These are phyloP conservation scores for Talaromyces stipitatus DNA, from an alignment of 495 filamentous ascomycete genomes.

Conservation along the genomic window DNA sequence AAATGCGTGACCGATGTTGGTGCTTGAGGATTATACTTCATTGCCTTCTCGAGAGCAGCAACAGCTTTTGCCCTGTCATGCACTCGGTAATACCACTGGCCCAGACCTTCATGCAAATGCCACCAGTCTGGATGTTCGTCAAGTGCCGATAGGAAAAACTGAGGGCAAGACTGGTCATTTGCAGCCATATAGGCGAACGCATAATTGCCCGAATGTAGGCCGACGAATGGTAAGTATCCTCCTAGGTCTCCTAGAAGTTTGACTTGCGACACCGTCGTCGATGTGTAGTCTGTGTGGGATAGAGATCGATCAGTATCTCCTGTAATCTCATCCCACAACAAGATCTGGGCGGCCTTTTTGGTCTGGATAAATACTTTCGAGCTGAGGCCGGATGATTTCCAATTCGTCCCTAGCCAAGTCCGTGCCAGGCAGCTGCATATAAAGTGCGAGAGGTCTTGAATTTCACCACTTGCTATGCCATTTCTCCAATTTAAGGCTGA, in stretches of 20 bases:
- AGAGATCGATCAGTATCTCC: not conserved
- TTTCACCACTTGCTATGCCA: not conserved
- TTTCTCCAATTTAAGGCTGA: not conserved
- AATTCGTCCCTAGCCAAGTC: not conserved
- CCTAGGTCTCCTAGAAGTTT: not conserved
- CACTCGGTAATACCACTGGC: not conserved
- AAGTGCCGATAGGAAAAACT: not conserved
- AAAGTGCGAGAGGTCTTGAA: not conserved
- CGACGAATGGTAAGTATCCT: not conserved
- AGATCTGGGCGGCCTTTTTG: not conserved
- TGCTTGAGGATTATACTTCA: not conserved
- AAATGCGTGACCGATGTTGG: not conserved
- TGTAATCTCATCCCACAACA: not conserved
- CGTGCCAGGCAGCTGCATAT: not conserved
- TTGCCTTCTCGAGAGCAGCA: not conserved
- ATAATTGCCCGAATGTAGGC: not conserved
- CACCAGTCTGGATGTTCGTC: not conserved
- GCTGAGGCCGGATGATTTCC: not conserved
- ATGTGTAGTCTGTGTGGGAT: not conserved
- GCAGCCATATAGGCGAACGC: not conserved
- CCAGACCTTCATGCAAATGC: not conserved
- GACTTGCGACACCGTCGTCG: not conserved
- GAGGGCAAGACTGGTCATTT: not conserved
- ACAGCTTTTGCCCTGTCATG: not conserved
- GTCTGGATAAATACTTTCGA: not conserved